Evolutionary conservation across 371 early-diverging fungal genomes (phyloP), one percentile per base, ranked within the genome.

Genomic region (Syncephalastrum monosporum): DNA sequence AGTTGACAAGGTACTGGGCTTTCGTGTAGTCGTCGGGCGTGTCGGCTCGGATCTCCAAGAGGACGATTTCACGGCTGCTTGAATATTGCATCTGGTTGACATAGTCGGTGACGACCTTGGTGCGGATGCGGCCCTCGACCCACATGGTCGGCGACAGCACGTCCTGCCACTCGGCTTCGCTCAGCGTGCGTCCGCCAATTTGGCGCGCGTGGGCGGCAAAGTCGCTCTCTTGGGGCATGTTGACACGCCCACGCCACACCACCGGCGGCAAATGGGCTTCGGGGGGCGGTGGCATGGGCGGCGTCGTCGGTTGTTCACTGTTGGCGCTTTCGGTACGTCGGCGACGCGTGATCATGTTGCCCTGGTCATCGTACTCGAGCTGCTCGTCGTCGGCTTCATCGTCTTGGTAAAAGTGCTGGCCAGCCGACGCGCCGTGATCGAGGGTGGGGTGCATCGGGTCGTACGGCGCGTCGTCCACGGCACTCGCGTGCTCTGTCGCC

Each of bases 71-170:
- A 47, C 85, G 84, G 42, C 77, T 79, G 5, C 65, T 55, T 0
- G 82, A 77, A 27, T 77, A 68, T 23, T 77, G 70, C 19, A 80
- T 83, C 49, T 84, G 82, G 7, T 67, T 61, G 5, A 89, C 61
- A 58, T 91, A 91, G 38, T 65, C 66, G 8, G 77, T 76, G 0
- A 83, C 86, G 1, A 79, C 66, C 10, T 71, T 63, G 5, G 67
- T 56, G 6, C 83, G 81, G 55, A 91, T 84, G 17, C 91, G 81
- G 0, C 91, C 91, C 45, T 87, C 88, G 27, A 91, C 74, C 57
- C 72, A 72, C 61, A 91, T 75, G 3, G 72, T 74, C 15, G 79
- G 79, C 8, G 87, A 80, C 13, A 89, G 64, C 0, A 88, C 68
- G 29, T 81, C 79, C 14, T 70, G 64, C 91, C 91, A 89, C 25